Base-by-base conservation (phyloP, 352 stramenopile species). In the Phytophthora nicotianae region DNA sequence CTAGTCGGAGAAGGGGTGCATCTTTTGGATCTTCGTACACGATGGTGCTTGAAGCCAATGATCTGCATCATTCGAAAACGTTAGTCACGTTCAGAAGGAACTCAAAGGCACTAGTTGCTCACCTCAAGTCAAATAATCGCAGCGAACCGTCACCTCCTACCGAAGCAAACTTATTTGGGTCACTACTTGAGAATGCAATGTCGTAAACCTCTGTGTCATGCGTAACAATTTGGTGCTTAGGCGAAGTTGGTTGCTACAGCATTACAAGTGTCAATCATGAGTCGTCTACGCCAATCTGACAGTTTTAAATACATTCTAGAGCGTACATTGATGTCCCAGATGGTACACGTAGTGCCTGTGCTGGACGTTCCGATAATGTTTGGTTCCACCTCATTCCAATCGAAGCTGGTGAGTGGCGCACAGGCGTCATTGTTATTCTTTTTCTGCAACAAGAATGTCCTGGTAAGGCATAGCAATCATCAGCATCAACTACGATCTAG, bases 131-230 rank as follows among this genome's bases (percentile, higher is more conserved):
- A 73, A 99, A 99, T 43, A 99, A 84, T 3, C 97, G 90, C 6
- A 99, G 77, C 17, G 91, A 98, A 16, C 97, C 97, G 64, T 99
- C 98, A 4, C 92, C 97, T 7, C 97, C 97, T 2, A 99, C 97
- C 0, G 93, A 98, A 3, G 92, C 96, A 76, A 99, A 99, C 1
- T 98, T 86, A 62, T 98, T 89, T 0, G 70, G 50, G 19, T 97
- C 95, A 16, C 96, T 82, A n/a, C 96, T 81, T 4, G 95, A 96
- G 59, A 99, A 99, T 11, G 96, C 91, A 20, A 99, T 92, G 78
- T 99, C 97, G 72, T 98, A 99, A 3, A 99, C 98, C 75, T 99
- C 98, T 37, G 96, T 94, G 62, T 99, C 98, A 68, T 99, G 98
- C 10, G 98, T 95, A 64, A 99, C 98, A 50, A 99, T 95, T 81